phyloP scores from a whole-genome alignment of 371 early-diverging fungal genomes.

The Quaeritorhiza haematococci region DNA sequence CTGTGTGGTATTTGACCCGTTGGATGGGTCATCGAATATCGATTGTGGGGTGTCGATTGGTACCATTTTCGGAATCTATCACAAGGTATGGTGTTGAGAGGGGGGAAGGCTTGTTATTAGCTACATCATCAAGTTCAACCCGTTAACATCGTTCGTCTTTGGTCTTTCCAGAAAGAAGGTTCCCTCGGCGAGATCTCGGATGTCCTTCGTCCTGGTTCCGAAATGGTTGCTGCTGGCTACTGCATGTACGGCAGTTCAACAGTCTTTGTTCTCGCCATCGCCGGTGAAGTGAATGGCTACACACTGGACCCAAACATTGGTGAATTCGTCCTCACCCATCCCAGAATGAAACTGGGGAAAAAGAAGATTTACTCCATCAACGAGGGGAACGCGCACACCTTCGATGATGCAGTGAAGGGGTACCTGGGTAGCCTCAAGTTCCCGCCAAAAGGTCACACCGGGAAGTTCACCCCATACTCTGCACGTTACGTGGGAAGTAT shows the following conservation, averaged over 20 bases:
- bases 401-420: constrained; percentile 79
- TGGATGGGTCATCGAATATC: constrained; percentile 95
- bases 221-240: constrained; percentile 90
- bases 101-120: too few species aligned
- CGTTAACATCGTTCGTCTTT: too few species aligned
- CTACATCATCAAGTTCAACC: too few species aligned
- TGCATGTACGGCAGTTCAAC: constrained; percentile 93
- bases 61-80: constrained; percentile 97
- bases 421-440: constrained; percentile 86
- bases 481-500: constrained; percentile 97
- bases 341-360: constrained; percentile 51
- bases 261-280: constrained; percentile 65
- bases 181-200: constrained; percentile 55
- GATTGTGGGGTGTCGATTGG: constrained; percentile 97
- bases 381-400: constrained; percentile 93
- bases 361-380: constrained; percentile 96
- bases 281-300: constrained; percentile 86
- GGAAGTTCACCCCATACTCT: constrained; percentile 81
- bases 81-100: constrained; percentile 44
- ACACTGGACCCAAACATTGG: constrained; percentile 94
- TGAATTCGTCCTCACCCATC: constrained; percentile 96
- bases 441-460: constrained; percentile 60
- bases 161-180: constrained; percentile 32
- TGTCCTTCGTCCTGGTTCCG: constrained; percentile 84
- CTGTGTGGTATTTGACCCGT: constrained; percentile 94